phyloP scores from a whole-genome alignment of 257 asterid genomes.

The Primulina huaijiensis region DNA sequence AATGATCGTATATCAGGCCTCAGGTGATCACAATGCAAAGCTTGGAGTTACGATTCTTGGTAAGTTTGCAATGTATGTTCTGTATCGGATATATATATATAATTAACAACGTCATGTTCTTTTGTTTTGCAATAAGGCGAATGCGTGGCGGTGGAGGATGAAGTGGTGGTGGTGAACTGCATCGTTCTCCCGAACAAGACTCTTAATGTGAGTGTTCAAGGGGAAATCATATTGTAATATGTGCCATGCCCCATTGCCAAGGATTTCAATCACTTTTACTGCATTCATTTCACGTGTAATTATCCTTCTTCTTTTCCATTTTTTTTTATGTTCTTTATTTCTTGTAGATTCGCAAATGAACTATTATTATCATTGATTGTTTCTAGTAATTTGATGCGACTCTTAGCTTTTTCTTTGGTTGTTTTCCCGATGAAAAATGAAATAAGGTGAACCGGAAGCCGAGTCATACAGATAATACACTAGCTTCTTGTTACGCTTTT shows the following conservation, averaged over 20 bases:
- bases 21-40: constrained; percentile 72
- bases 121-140: constrained; percentile 51
- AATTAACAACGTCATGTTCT: not conserved
- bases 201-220: constrained; percentile 81
- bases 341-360: not conserved
- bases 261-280: not conserved
- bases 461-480: too few relatives aligned
- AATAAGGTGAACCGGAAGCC: too few relatives aligned
- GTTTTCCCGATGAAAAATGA: too few relatives aligned
- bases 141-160: constrained; percentile 80
- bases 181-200: constrained; percentile 90
- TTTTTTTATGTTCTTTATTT: not conserved
- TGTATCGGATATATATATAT: too few relatives aligned
- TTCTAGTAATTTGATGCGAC: too few relatives aligned
- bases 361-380: too few relatives aligned
- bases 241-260: not conserved
- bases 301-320: not conserved
- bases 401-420: too few relatives aligned
- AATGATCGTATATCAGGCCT: constrained; percentile 43
- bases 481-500: too few relatives aligned
- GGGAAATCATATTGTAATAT: constrained; percentile 61
- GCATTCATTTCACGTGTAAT: constrained; percentile 17
- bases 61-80: constrained; percentile 19
- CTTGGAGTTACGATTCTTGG: constrained; percentile 86
- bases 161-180: constrained; percentile 73